Evolutionary conservation across 768 basidiomycete genomes (phyloP), one percentile per base, ranked within the genome.

Genomic region (Coprinopsis strossmayeri): DNA sequence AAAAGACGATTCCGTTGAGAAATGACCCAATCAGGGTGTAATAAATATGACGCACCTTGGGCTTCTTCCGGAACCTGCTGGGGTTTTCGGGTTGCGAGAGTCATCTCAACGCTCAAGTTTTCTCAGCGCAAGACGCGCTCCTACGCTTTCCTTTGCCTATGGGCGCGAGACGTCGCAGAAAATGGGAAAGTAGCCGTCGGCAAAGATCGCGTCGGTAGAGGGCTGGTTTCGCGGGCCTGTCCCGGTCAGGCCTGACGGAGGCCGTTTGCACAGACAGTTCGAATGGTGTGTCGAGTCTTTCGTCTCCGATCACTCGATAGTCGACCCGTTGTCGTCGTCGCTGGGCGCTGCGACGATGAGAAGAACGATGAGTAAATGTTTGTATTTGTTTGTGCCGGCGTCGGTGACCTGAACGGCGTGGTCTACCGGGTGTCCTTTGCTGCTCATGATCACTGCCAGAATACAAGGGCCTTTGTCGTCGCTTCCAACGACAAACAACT

Each of bases 11-110:
- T 34, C 46, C 34, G 25, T 35, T 51, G 40, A 51, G 43, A 53
- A 49, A 51, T 55, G 53, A 56, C 50, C 34, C 53, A 51, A 30
- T 40, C 34, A 45, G 32, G 51, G 51, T 37, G 39, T 48, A 53
- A 50, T 42, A 54, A 56, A 53, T 48, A 54, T 52, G 49, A 63
- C 75, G 58, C 66, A 81, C 81, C 74, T 69, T 79, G 72, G 53
- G 82, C 76, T 65, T 84, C 81, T 58, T 84, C 82, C 34, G 79
- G 76, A 53, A 78, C 69, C 52, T 75, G 73, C 61, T 79, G 78
- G 45, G 78, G 73, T 64, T 82, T 84, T 50, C 81, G 76, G 57
- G 81, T 79, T 46, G 80, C 82, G 51, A 84, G 74, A 24, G 82
- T 83, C 81, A 83, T 84, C 53, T 52, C 40, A 35, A 52, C 52